Conservation (phyloP, 805 yeast species). For the Brettanomyces nanus region DNA sequence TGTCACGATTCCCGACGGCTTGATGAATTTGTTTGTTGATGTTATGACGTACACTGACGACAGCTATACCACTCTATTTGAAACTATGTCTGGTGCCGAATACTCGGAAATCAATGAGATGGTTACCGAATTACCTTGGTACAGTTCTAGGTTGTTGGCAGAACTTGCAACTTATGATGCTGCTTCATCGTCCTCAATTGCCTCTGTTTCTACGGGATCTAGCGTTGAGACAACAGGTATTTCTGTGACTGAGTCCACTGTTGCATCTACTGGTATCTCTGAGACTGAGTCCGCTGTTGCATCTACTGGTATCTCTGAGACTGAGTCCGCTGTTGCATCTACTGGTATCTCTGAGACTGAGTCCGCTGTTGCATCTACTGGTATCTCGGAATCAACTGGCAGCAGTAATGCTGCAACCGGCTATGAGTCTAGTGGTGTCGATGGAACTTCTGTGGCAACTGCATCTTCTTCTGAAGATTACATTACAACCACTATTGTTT, state of each 20-base stretch:
- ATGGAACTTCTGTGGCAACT: background rate
- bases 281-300: too few species aligned
- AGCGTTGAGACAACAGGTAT: too few species aligned
- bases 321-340: background rate
- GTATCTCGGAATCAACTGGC: too few species aligned
- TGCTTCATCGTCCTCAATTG: background rate
- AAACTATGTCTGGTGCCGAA: constrained; percentile 5
- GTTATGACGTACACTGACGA: constrained; percentile 30
- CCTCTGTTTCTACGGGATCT: too few species aligned
- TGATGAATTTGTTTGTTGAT: too few species aligned
- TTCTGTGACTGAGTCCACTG: too few species aligned
- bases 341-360: too few species aligned
- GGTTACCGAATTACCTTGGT: constrained; percentile 20
- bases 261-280: too few species aligned
- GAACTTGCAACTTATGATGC: constrained; percentile 7
- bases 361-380: too few species aligned
- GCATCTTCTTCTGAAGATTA: too few species aligned
- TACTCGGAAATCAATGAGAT: constrained; percentile 3
- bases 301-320: too few species aligned
- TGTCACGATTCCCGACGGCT: constrained; percentile 9
- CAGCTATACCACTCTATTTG: constrained; percentile 28
- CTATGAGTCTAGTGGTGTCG: background rate
- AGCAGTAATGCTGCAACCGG: too few species aligned
- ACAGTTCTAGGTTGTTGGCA: constrained; percentile 14
- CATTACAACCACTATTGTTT: background rate